These are phyloP conservation scores for Asterella californica DNA, from an alignment of 225 moss, liverwort and hornwort species.

Conservation along the genomic window DNA sequence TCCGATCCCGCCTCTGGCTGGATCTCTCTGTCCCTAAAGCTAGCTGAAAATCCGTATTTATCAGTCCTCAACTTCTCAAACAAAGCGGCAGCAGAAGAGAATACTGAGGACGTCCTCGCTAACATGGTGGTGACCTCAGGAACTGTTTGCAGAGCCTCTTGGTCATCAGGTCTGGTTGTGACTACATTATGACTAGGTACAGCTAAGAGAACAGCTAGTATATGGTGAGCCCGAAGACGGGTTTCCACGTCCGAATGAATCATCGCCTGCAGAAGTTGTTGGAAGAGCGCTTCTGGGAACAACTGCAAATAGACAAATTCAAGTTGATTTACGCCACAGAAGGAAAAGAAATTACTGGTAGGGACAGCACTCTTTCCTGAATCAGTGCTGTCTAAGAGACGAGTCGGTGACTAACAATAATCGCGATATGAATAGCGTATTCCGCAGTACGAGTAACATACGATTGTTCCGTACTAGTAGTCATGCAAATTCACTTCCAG, in stretches of 20 bases:
- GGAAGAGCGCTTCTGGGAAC: slow-evolving; percentile 82
- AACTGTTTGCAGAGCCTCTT: slow-evolving; percentile 25
- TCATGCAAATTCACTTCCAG: neutral
- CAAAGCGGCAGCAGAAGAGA: slow-evolving; percentile 78
- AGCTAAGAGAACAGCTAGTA: slow-evolving; percentile 73
- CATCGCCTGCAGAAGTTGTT: slow-evolving; percentile 84
- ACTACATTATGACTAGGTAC: slow-evolving; percentile 39
- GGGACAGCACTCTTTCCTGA: neutral
- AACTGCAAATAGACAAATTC: slow-evolving; percentile 45
- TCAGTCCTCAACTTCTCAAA: slow-evolving; percentile 82
- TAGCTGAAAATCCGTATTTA: slow-evolving; percentile 31
- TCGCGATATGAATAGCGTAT: neutral
- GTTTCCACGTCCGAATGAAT: slow-evolving; percentile 78
- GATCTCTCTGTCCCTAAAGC: slow-evolving; percentile 34
- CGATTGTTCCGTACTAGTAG: neutral
- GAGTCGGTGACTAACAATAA: neutral
- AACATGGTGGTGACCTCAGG: slow-evolving; percentile 33
- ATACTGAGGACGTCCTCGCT: slow-evolving; percentile 59
- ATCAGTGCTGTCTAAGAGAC: no score
- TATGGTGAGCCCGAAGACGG: slow-evolving; percentile 71
- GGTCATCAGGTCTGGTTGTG: slow-evolving; percentile 48
- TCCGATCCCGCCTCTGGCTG: slow-evolving; percentile 35
- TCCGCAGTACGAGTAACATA: neutral
- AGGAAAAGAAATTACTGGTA: neutral
- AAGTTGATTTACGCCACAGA: neutral